These are phyloP conservation scores for Penicillium coprophilum DNA, from an alignment of 495 filamentous ascomycete genomes.

Conservation along the genomic window DNA sequence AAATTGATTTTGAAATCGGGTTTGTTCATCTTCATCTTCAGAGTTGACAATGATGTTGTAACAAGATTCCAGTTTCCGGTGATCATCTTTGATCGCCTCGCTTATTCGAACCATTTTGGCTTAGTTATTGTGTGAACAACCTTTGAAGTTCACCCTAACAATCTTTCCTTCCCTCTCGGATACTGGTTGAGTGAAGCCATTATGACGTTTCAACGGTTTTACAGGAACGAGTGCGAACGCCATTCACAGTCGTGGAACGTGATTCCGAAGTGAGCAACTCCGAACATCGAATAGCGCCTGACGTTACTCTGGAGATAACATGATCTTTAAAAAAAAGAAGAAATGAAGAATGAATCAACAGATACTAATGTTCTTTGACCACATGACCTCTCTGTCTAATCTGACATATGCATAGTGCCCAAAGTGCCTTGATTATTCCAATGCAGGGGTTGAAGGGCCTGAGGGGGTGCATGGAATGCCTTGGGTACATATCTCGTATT, in stretches of 20 bases:
- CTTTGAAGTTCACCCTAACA: neutral
- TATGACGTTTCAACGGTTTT: constrained; percentile 2
- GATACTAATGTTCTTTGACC: neutral
- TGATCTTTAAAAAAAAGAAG: neutral
- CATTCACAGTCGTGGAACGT: constrained; percentile 3
- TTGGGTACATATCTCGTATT: neutral
- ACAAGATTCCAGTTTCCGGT: constrained; percentile 57
- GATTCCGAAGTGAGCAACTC: constrained; percentile 6
- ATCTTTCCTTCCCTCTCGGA: neutral
- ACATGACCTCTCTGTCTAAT: neutral
- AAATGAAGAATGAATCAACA: neutral
- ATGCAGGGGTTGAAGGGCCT: neutral
- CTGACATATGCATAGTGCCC: neutral
- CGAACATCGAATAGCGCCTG: neutral
- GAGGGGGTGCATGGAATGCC: neutral
- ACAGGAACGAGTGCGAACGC: neutral
- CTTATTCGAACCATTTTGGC: constrained; percentile 23
- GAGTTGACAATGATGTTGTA: constrained; percentile 54
- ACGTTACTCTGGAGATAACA: neutral
- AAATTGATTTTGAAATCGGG: constrained; percentile 61
- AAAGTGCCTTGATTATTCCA: neutral
- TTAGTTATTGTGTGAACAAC: neutral
- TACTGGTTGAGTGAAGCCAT: constrained; percentile 2
- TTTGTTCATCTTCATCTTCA: constrained; percentile 49
- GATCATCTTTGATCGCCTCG: constrained; percentile 48